Base-by-base conservation (phyloP, 495 filamentous ascomycete genomes). In the Immersiella caudata region DNA sequence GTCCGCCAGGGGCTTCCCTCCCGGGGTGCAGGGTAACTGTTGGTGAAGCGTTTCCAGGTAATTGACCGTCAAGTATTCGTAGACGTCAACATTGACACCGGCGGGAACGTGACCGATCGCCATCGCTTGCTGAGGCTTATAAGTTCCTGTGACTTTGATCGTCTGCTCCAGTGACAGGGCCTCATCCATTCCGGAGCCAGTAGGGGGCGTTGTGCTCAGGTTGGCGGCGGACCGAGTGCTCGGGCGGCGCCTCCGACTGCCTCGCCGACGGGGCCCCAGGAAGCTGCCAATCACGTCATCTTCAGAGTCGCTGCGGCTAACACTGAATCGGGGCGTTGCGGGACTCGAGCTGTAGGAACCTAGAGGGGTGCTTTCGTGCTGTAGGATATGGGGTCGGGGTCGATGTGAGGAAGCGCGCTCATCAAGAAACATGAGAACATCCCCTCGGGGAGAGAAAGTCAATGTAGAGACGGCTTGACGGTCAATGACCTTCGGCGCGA, bases 401-500 rank as follows among this genome's bases (percentile, higher is more conserved):
- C 81, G 82, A 20, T 78, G 68, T 0, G 76, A 59, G 0, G 75
- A 73, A 22, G 77, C 29, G 14, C 81, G 77, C 69, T 86, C 83
- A 61, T 87, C 84, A 0, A 87, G 76, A 20, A 85, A 76, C 84
- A 87, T 85, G 25, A 84, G 74, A 12, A 88, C 79, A 29, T 90
- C 87, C 22, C 89, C 89, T 22, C 71, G 78, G 27, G 87, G 76
- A 12, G 88, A 87, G 67, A 91, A 86, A 20, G 84, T 79, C 70
- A 90, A 81, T 35, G 81, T 84, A n/a, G 87, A 86, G 14, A 92
- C 79, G 35, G 85, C 81, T 56, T 87, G 85, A n/a, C 86, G 84
- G 71, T 93, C 91, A 59, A 93, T 85, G n/a, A 91, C 86, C 72
- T 92, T 89, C 21, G 90, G 86, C 8, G 91, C 87, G 80, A 90